These are phyloP conservation scores for Aspergillus amoenus DNA, from an alignment of 2,329 filamentous ascomycete genomes.

Conservation along the genomic window DNA sequence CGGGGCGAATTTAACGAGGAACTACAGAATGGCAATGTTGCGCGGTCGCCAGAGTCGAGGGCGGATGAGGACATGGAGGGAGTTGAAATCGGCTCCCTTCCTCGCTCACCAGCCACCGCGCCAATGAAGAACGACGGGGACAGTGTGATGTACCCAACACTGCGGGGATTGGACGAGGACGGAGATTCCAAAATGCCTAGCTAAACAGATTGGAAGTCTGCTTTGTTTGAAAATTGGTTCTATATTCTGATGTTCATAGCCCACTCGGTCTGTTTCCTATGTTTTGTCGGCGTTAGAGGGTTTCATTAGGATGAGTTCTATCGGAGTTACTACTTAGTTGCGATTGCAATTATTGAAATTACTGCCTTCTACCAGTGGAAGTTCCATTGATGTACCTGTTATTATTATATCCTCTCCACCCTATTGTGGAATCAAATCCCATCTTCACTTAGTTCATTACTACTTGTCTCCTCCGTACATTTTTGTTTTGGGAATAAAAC, in stretches of 20 bases:
- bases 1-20: slow-evolving; percentile 49
- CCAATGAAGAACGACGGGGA: slow-evolving; percentile 19
- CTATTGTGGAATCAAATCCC: neutral
- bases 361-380: neutral
- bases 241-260: slow-evolving; percentile 1
- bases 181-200: slow-evolving; percentile 38
- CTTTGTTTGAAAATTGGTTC: slow-evolving; percentile 5
- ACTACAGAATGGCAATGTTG: slow-evolving; percentile 7
- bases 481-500: neutral
- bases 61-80: slow-evolving; percentile 29
- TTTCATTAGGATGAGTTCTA: neutral
- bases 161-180: slow-evolving; percentile 34
- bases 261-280: neutral
- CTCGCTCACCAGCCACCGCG: slow-evolving; percentile 35
- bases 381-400: slow-evolving; percentile 6
- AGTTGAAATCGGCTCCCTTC: slow-evolving; percentile 36
- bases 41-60: slow-evolving; percentile 20
- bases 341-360: neutral
- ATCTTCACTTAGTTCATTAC: neutral
- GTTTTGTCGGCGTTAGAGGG: neutral
- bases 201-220: slow-evolving; percentile 18
- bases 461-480: too few species aligned
- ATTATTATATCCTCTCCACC: slow-evolving; percentile 7
- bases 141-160: slow-evolving; percentile 32
- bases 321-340: neutral